Evolutionary conservation across 2,329 filamentous ascomycete species (phyloP), one percentile per base, ranked within the genome.

Genomic region (Endocalyx cinctus): DNA sequence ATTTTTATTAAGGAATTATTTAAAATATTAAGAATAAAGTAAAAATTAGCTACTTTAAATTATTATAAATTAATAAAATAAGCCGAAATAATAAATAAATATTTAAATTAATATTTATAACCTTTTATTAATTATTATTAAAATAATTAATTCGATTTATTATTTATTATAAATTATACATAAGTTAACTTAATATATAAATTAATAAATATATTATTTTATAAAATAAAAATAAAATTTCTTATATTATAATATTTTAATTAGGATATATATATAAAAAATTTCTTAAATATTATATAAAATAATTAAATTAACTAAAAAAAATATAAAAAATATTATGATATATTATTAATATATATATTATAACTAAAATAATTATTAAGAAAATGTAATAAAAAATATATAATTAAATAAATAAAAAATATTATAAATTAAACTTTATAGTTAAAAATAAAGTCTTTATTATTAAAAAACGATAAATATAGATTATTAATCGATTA

Each of bases 1-100:
- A 16, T 10, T 3, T 20, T 31, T 31, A 31, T 14, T 12, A 20
- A 31, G 10, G 14, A 31, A 22, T n/a, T 23, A 8, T 23, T 23
- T 23, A 8, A 23, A 8, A 23, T 23, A 8, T 8, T 23, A 23
- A 23, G n/a, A 23, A 23, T 23, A 23, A 23, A 8, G 8, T 23
- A 23, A n/a, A 8, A 23, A 23, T 23, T 23, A 23, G n/a, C 8
- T 23, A 8, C n/a, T 8, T 8, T 23, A 23, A 23, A 23, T 23
- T 23, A 23, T 23, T 23, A 23, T 23, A 23, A 23, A 23, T 8
- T n/a, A 8, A 8, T 23, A 17, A 17, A 27, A 26, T 26, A 33
- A 33, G 19, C 18, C 10, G 19, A 33, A 33, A 15, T 15, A 26
- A 26, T 17, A 18, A 33, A 27, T 12, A 14, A 26, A 20, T 27